These are phyloP conservation scores for Noccaea bulbosa DNA, from an alignment of 345 rosid genomes.

Conservation along the genomic window DNA sequence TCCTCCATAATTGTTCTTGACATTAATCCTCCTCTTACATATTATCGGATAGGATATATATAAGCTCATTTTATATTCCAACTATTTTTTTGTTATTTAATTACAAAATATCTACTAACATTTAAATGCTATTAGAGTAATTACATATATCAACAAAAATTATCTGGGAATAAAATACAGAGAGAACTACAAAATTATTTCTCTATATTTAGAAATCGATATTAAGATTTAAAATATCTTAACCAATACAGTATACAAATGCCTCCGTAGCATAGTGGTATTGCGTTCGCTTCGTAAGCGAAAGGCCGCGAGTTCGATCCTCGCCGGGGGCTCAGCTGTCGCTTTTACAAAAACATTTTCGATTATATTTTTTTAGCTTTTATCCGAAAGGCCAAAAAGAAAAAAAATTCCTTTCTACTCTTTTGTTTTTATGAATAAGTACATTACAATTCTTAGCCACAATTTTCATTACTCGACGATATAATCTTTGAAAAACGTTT, in stretches of 20 bases:
- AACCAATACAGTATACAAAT: neutral
- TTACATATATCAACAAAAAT: too few species aligned
- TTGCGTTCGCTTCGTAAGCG: conserved; percentile 99
- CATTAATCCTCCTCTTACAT: too few species aligned
- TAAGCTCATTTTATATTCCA: too few species aligned
- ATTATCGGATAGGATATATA: too few species aligned
- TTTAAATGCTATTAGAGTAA: too few species aligned
- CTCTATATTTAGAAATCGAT: too few species aligned
- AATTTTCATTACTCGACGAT: neutral
- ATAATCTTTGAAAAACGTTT: conserved; percentile 9
- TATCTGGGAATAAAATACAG: too few species aligned
- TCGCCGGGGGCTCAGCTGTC: conserved; percentile 58
- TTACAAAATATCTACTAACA: too few species aligned
- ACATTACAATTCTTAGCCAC: conserved; percentile 22
- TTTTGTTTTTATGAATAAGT: neutral
- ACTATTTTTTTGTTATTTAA: too few species aligned
- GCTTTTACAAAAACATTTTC: neutral
- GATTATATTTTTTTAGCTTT: neutral
- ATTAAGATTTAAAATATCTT: too few species aligned
- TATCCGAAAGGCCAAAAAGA: neutral
- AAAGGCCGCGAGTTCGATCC: conserved; percentile 99
- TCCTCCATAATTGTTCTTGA: too few species aligned
- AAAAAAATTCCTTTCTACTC: neutral
- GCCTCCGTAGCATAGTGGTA: conserved; percentile 99
- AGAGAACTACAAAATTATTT: too few species aligned